Evolutionary conservation across 2,329 filamentous ascomycete genomes (phyloP), one percentile per base, ranked within the genome.

Genomic region (Diaporthe ampelina): DNA sequence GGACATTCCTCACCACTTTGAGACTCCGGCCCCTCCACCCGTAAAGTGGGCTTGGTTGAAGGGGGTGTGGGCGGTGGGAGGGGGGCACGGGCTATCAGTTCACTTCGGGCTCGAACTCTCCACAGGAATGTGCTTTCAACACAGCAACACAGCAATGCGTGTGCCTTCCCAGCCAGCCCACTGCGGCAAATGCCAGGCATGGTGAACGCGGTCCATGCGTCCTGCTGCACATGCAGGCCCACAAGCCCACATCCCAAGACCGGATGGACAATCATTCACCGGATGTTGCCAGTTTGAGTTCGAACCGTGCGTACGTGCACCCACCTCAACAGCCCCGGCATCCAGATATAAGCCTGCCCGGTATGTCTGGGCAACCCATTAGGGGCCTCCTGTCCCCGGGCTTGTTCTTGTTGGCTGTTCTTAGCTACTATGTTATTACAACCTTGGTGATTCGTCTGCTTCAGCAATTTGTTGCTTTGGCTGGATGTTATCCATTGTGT

Each of bases 201-300:
- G 45, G 19, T 19, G 32, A 68, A 26, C 48, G 48, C 59, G 63
- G 63, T 40, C 63, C 63, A 11, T 21, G 63, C 63, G 63, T 15
- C 11, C n/a, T 52, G 63, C 45, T 40, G 26, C 45, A 26, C 21
- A 29, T 40, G 19, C 32, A 37, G 63, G 32, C 29, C 45, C 43
- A 50, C 43, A 13, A 48, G 17, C 54, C 26, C 48, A 52, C 48
- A 50, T 10, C 58, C 32, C 63, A 54, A 54, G 29, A 52, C 29
- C 63, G 45, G 63, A 52, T 37, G 63, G 45, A 32, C 63, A 67
- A 21, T 63, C 58, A 63, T 19, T 32, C 45, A 67, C 52, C 63
- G 48, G 63, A 68, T 68, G 63, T 68, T 68, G 45, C 63, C 63
- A 68, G 19, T 65, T 54, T 54, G 63, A 54, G 63, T 68, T 68